Evolutionary conservation across 495 filamentous ascomycete species (phyloP).

Genomic region (Xylaria bambusicola): DNA sequence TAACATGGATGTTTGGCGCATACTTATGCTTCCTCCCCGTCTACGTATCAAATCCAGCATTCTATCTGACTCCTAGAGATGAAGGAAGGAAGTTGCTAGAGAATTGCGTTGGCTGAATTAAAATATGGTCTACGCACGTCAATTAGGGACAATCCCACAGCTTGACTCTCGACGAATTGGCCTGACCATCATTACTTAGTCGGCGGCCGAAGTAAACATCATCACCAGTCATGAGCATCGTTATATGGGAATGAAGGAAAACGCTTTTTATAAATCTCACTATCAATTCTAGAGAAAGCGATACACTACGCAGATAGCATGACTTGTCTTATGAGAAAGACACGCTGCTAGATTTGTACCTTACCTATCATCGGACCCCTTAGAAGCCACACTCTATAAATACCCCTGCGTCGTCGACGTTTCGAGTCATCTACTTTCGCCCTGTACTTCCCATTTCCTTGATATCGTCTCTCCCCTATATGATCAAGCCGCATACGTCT

Average conservation of each 20-base stretch:
- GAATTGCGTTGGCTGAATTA: too few species aligned
- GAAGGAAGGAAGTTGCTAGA: too few species aligned
- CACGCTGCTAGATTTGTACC: background rate
- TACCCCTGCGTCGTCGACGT: background rate
- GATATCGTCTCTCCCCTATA: background rate
- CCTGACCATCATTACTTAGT: too few species aligned
- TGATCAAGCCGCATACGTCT: background rate
- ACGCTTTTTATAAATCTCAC: background rate
- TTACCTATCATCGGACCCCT: background rate
- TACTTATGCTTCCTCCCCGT: too few species aligned
- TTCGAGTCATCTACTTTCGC: background rate
- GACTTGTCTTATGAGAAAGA: background rate
- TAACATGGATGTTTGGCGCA: too few species aligned
- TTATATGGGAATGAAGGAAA: background rate
- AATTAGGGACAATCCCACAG: too few species aligned
- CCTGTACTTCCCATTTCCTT: background rate
- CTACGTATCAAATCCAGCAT: too few species aligned
- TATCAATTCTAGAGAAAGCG: background rate
- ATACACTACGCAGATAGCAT: background rate
- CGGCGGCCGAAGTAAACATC: too few species aligned
- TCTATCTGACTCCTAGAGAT: too few species aligned
- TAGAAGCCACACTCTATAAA: background rate
- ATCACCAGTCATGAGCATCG: background rate
- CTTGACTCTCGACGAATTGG: too few species aligned
- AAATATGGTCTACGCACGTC: too few species aligned